Base-by-base conservation (phyloP, 441 rosid genomes). In the Erysimum pusillum region DNA sequence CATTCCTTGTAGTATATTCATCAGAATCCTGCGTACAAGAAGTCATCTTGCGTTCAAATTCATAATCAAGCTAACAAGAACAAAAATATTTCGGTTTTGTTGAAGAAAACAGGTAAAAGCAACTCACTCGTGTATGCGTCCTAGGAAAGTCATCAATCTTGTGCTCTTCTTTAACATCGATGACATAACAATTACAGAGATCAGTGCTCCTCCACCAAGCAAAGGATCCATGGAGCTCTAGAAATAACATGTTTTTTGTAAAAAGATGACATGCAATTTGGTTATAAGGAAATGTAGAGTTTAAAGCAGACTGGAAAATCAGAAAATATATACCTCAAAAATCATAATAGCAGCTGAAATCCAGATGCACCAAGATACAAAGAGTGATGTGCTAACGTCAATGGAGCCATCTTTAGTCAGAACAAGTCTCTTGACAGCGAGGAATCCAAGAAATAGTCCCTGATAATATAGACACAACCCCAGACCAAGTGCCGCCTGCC, bases 291-390 rank as follows among this genome's bases (percentile, higher is more conserved):
- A 34, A 34, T 6, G 36, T 5, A 34, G 6, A 34, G 36, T 34
- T 34, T 34, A 7, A 34, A 7, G 36, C 7, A 34, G 36, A 34
- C 36, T 38, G 31, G 42, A 31, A 11, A 66, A 6, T 9, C 53
- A 44, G 25, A 65, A 49, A 71, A 65, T 10, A n/a, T n/a, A n/a
- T n/a, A 92, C 97, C 93, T 84, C 93, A 80, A 92, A 86, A 75
- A 92, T 86, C 88, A 89, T 71, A 39, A 86, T 38, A 38, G 20
- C 80, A 73, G 87, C 92, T 32, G 84, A 17, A 68, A 86, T 70
- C 57, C 92, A 76, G 46, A 92, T 85, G 49, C 91, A 75, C 93
- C 94, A 92, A 49, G 91, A 86, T 44, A 92, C 90, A 54, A 90
- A 90, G 66, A 69, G 25, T 54, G 94, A 81, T 17, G 93, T 89